Percentiles rank a stretch among this genome's conserved stretches.
These are phyloP conservation scores for Aspergillus proliferans DNA, from an alignment of 2,329 filamentous ascomycete genomes.

Conservation along the genomic window DNA sequence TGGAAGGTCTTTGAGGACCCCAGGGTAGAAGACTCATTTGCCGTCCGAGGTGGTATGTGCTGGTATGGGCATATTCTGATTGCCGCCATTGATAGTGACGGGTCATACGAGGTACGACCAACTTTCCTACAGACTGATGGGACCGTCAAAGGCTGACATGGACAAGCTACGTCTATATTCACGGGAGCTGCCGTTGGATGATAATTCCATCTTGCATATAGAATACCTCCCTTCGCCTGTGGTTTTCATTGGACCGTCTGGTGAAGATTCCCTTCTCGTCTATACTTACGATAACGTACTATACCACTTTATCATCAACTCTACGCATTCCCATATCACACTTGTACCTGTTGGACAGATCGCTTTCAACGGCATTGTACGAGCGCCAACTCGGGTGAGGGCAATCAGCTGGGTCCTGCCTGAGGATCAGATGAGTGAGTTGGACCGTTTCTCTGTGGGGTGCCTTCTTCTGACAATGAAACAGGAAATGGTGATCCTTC, in stretches of 20 bases:
- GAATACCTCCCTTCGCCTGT: constrained; percentile 77
- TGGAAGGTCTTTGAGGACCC: constrained; percentile 92
- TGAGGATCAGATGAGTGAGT: constrained; percentile 71
- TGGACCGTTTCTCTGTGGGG: background rate
- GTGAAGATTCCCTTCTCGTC: constrained; percentile 88
- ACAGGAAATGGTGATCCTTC: constrained; percentile 80
- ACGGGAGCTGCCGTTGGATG: constrained; percentile 72
- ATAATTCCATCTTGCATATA: constrained; percentile 64
- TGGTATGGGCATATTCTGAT: constrained; percentile 97
- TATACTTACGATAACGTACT: constrained; percentile 96
- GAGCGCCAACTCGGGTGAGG: constrained; percentile 84
- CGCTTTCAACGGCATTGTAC: constrained; percentile 90
- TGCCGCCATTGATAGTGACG: constrained; percentile 80
- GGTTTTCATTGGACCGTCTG: constrained; percentile 82
- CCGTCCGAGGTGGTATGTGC: constrained; percentile 92
- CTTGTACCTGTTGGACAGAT: constrained; percentile 96
- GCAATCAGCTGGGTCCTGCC: constrained; percentile 94
- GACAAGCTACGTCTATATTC: constrained; percentile 77
- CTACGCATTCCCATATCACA: constrained; percentile 63
- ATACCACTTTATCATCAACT: constrained; percentile 85
- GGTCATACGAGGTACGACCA: constrained; percentile 61
- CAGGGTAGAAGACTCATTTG: constrained; percentile 79
- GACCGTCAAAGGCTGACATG: constrained; percentile 7
- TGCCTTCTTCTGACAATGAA: constrained; percentile 9
- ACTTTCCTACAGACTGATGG: background rate